Evolutionary conservation across 176 grass and related monocot species (phyloP), one percentile per base, ranked within the genome.

Genomic region (Oryza brachyantha): DNA sequence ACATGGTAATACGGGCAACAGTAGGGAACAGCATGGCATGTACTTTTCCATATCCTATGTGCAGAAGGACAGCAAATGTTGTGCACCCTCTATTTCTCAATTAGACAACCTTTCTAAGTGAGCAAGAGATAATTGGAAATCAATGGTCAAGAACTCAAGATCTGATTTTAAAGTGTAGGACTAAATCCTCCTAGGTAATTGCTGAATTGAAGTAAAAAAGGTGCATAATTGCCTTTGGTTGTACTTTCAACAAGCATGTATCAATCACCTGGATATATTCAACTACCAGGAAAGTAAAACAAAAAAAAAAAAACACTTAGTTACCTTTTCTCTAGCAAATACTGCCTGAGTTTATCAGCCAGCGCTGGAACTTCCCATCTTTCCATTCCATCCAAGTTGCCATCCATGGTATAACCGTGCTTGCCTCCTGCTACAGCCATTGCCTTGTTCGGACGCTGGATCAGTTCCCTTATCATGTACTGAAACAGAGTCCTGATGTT

Each of bases 261-360:
- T 29, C 7, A 31, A 45, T 24, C 41, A 43, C 12, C 24, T 60
- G 12, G 41, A 43, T 43, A 43, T 43, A 43, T 43, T 50, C 46
- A 50, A 19, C 17, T 50, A 50, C 16, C 16, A 48, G 45, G 4
- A 50, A 19, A 50, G 21, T 50, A 50, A 19, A 50, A 50, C 41
- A 50, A 50, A 50, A 50, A 19, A 50, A 50, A 11, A 50, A 50
- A 50, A 19, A 16, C 16, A 19, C 5, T 45, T 19, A 50, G 5
- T 50, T 19, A 50, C 14, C 46, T 50, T 76, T 86, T 86, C 28
- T 86, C 68, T 60, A 79, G 54, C 27, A 90, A 77, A 60, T 86
- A 76, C 21, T 16, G n/a, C 28, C 59, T 90, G 17, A 90, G 48
- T 42, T 78, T 78, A 2, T 73, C 65, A 35, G 55, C 82, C 19